Base-by-base conservation (phyloP, 768 basidiomycete species). In the Russula dissimulans region DNA sequence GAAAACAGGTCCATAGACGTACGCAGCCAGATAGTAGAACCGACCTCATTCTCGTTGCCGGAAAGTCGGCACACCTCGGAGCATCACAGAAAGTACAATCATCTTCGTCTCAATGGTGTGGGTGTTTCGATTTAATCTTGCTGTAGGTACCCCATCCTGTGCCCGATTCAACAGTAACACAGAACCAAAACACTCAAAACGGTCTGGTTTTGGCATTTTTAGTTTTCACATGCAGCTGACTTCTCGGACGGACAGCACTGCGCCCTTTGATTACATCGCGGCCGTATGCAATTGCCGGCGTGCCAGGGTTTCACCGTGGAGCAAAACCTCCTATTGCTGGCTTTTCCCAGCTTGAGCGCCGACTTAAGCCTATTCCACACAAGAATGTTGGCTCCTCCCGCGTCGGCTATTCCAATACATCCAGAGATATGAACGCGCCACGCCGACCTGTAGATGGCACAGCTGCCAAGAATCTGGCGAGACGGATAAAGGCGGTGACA, bases 231-330 rank as follows among this genome's bases (percentile, higher is more conserved):
- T 29, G 31, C 12, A 26, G 14, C 51, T 53, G 32, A 62, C 7
- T 22, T 22, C 18, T 36, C 22, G 14, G 46, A 34, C 34, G 14
- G 46, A 34, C 41, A 62, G 56, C 22, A 11, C 56, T 31, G 22
- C 56, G 44, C 29, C 17, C 32, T n/a, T 26, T 62, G 8, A 48
- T 62, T 11, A 62, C 61, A 3, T 53, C 61, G 39, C 56, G 26
- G 7, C 51, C 56, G 9, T 62, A 62, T 29, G 18, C 31, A 8
- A 57, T 62, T 6, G 51, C 46, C 38, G 56, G 61, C 47, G 61
- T 62, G 22, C 51, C 41, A 36, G 61, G 61, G 31, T 62, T 62
- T 22, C 56, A 62, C 14, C 61, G 51, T 48, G 56, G 22, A 34
- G 45, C 56, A 12, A 57, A 54, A 31, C 45, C 46, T 46, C 31